Conservation (phyloP, 352 stramenopile species). For the Globisporangium recalcitrans region DNA sequence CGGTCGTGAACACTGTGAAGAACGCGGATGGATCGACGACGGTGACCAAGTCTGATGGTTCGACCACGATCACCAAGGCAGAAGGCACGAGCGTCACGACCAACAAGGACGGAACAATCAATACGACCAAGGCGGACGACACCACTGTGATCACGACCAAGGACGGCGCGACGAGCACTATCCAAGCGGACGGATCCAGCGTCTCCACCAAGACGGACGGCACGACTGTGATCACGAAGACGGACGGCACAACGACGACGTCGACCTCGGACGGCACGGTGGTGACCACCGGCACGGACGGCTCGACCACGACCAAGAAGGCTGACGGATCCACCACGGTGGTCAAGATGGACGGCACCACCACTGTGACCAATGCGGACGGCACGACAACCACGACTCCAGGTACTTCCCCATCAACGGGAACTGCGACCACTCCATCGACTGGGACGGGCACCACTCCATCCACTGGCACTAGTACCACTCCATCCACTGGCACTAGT, state of each 20-base stretch:
- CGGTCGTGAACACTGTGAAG: conserved; percentile 14
- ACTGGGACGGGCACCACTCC: conserved; percentile 8
- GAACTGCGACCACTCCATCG: conserved; percentile 2
- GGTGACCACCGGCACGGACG: background rate
- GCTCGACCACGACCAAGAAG: conserved; percentile 11
- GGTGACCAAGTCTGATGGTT: conserved; percentile 12
- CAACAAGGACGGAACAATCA: conserved; percentile 5
- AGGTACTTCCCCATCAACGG: conserved; percentile 10
- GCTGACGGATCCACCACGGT: conserved; percentile 8
- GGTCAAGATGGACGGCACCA: too few relatives aligned
- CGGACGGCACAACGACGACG: conserved; percentile 1
- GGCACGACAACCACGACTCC: conserved; percentile 7
- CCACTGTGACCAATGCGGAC: too few relatives aligned
- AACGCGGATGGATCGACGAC: conserved; percentile 17
- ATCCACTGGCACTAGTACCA: conserved; percentile 3
- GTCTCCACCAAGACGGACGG: conserved; percentile 12
- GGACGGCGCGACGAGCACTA: conserved; percentile 4
- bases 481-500: background rate
- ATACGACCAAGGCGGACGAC: conserved; percentile 9
- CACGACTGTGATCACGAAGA: background rate
- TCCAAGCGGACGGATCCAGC: conserved; percentile 5
- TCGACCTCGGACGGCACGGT: conserved; percentile 11
- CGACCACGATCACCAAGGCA: conserved; percentile 12
- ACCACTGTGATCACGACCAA: conserved; percentile 1
- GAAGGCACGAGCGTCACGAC: conserved; percentile 12